Conservation (phyloP, 805 yeast genomes). For the Spathaspora hagerdaliae region DNA sequence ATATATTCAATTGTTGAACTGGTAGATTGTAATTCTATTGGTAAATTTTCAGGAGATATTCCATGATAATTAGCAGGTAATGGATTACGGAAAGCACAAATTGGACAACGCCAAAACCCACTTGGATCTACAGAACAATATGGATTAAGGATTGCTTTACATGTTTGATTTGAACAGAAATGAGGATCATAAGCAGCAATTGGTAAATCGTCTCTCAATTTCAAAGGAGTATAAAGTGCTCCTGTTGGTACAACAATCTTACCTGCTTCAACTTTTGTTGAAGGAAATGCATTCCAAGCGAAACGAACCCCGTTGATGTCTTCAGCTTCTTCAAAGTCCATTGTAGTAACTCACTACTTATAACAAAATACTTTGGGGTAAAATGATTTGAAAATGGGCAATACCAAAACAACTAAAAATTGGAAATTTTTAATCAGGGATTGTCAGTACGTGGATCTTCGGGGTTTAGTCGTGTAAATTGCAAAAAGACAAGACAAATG, state of each 20-base stretch:
- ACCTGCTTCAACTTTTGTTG: conserved; percentile 82
- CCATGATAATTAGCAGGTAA: conserved; percentile 80
- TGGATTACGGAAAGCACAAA: conserved; percentile 74
- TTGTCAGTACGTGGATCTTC: too few species aligned
- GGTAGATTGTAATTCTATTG: conserved; percentile 68
- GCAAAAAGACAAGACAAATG: too few species aligned
- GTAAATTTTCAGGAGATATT: conserved; percentile 70
- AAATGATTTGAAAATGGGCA: too few species aligned
- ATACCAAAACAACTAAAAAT: too few species aligned
- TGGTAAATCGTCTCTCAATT: conserved; percentile 70
- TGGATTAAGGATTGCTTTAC: conserved; percentile 86
- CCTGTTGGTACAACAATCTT: conserved; percentile 94
- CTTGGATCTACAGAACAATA: conserved; percentile 76
- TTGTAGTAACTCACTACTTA: too few species aligned
- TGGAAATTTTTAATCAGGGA: too few species aligned
- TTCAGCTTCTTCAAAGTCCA: conserved; percentile 43
- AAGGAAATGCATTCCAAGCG: conserved; percentile 73
- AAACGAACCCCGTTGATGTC: conserved; percentile 43
- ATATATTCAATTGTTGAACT: conserved; percentile 83
- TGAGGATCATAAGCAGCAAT: conserved; percentile 41
- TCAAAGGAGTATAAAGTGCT: conserved; percentile 90
- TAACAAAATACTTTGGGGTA: too few species aligned
- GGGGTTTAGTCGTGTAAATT: too few species aligned
- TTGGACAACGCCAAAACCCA: conserved; percentile 83
- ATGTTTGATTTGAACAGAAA: conserved; percentile 59